Evolutionary conservation across 2,329 filamentous ascomycete genomes (phyloP).

Genomic region (Microsporum audouinii): DNA sequence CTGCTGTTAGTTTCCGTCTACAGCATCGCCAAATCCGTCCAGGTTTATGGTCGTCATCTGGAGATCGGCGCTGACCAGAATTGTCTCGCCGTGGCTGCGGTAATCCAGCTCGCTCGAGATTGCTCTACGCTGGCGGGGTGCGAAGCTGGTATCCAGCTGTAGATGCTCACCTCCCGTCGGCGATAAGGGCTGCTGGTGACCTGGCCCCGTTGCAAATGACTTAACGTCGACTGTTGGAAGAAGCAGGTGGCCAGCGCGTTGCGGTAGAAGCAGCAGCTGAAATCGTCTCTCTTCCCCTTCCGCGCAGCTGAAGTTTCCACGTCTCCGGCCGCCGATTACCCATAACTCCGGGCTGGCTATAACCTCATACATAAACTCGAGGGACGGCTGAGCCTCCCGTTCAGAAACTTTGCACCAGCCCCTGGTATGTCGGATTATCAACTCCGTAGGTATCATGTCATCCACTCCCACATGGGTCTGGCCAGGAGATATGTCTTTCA

Average conservation of each 20-base stretch:
- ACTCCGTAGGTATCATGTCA: slow-evolving; percentile 37
- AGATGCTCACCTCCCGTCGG: slow-evolving; percentile 1
- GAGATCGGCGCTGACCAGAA: slow-evolving; percentile 62
- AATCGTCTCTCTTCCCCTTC: slow-evolving; percentile 44
- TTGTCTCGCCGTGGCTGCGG: slow-evolving; percentile 62
- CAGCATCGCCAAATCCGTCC: slow-evolving; percentile 49
- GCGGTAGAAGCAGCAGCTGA: slow-evolving; percentile 64
- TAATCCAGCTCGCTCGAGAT: slow-evolving; percentile 67
- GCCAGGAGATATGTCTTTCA: slow-evolving; percentile 2
- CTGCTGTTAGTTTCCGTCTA: slow-evolving; percentile 21
- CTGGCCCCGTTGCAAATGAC: slow-evolving; percentile 37
- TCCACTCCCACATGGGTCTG: slow-evolving; percentile 30
- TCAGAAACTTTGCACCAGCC: slow-evolving; percentile 37
- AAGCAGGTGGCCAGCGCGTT: slow-evolving; percentile 65
- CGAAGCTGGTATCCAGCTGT: slow-evolving; percentile 6
- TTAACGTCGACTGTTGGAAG: slow-evolving; percentile 71
- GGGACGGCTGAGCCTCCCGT: slow-evolving; percentile 33
- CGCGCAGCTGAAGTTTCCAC: slow-evolving; percentile 55
- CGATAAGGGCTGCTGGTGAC: slow-evolving; percentile 7
- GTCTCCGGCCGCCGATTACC: slow-evolving; percentile 72
- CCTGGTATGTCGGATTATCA: slow-evolving; percentile 44
- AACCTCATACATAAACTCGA: slow-evolving; percentile 77
- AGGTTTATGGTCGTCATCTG: slow-evolving; percentile 61
- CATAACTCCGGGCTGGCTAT: slow-evolving; percentile 62
- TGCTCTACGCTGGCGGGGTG: slow-evolving; percentile 22